These are phyloP conservation scores for Amphirosellinia nigrospora DNA, from an alignment of 495 filamentous ascomycete genomes.

Conservation along the genomic window DNA sequence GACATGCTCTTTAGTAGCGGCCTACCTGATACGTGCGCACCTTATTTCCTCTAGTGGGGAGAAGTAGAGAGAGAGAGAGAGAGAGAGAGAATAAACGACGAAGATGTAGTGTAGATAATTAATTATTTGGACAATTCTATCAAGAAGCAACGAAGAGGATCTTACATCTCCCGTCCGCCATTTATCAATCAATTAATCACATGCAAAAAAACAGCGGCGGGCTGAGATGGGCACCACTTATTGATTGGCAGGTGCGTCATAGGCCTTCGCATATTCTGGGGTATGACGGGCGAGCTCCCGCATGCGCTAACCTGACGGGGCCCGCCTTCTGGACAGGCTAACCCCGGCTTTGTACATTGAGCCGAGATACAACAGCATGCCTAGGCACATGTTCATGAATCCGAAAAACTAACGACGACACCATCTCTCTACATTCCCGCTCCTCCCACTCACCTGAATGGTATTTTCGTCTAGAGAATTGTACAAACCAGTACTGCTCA, in stretches of 20 bases:
- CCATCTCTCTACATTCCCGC: not conserved
- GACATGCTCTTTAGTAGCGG: no score
- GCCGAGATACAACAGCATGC: constrained; percentile 11
- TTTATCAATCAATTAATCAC: constrained; percentile 16
- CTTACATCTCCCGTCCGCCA: not conserved
- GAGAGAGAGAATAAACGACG: not conserved
- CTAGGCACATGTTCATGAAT: constrained; percentile 19
- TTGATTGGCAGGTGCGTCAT: constrained; percentile 18
- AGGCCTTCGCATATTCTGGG: constrained; percentile 16
- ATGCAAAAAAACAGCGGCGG: constrained; percentile 1
- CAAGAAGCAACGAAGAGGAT: not conserved
- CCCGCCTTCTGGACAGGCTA: no score
- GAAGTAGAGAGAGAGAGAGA: no score
- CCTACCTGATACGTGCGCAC: not conserved
- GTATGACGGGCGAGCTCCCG: constrained; percentile 4
- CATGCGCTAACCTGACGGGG: constrained; percentile 1
- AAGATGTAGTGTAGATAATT: not conserved
- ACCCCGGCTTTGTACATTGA: constrained; percentile 2
- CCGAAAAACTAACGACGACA: constrained; percentile 1
- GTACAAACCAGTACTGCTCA: not conserved
- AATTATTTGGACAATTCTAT: not conserved
- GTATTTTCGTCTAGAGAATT: not conserved
- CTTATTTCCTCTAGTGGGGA: not conserved
- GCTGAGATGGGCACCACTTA: not conserved
- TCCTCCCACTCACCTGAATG: not conserved